These are phyloP conservation scores for Vaccinium corymbosum DNA, from an alignment of 148 eudicot species.

Conservation along the genomic window DNA sequence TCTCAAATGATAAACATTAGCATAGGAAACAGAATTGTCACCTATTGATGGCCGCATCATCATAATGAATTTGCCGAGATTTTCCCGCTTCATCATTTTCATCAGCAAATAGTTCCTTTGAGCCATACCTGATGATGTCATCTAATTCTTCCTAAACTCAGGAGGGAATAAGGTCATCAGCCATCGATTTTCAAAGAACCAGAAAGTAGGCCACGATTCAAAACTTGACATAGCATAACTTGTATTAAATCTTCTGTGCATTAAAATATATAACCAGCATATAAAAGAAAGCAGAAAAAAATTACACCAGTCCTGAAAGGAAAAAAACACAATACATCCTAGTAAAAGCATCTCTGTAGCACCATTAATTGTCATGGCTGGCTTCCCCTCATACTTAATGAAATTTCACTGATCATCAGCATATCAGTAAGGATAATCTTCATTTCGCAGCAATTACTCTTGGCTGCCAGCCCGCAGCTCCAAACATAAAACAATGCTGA, in stretches of 20 bases:
- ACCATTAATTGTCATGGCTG: background rate
- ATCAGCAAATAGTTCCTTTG: slow-evolving; percentile 91
- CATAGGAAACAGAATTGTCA: slow-evolving; percentile 18
- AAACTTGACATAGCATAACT: slow-evolving; percentile 6
- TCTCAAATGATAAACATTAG: background rate
- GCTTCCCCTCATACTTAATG: background rate
- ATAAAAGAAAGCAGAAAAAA: background rate
- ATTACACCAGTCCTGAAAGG: background rate
- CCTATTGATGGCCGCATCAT: slow-evolving; percentile 94
- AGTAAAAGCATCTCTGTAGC: background rate
- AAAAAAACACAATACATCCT: background rate
- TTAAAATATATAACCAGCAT: background rate
- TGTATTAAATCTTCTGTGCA: background rate
- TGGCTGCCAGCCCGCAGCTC: background rate
- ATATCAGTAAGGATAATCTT: background rate
- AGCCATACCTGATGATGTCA: slow-evolving; percentile 96
- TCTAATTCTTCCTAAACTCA: slow-evolving; percentile 84
- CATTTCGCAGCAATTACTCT: background rate
- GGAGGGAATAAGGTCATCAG: slow-evolving; percentile 15
- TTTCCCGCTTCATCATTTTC: slow-evolving; percentile 90
- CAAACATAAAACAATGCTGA: background rate
- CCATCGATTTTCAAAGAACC: slow-evolving; percentile 3
- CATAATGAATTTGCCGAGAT: slow-evolving; percentile 97
- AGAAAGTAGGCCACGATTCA: slow-evolving; percentile 16
- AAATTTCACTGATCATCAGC: background rate